phyloP scores from a whole-genome alignment of 2,329 filamentous ascomycete genomes.

The Trichoderma pleuroti region DNA sequence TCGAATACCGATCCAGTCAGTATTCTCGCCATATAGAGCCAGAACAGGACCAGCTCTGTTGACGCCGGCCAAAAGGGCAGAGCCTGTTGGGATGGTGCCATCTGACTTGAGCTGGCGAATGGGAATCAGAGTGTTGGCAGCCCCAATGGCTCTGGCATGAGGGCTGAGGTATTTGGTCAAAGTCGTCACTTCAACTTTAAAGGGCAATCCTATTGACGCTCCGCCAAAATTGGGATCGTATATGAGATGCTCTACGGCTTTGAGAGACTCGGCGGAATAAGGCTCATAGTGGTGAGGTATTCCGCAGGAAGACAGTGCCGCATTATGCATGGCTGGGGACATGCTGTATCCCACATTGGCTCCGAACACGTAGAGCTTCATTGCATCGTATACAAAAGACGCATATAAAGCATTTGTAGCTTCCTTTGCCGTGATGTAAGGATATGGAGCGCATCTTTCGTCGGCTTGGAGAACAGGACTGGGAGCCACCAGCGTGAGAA shows the following conservation, averaged over 20 bases:
- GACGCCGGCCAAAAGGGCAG: conserved; percentile 71
- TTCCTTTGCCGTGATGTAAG: conserved; percentile 7
- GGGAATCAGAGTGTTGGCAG: conserved; percentile 13
- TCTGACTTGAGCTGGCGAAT: conserved; percentile 2
- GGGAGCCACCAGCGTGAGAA: neutral
- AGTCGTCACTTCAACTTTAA: conserved; percentile 7
- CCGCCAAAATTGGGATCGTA: conserved; percentile 6
- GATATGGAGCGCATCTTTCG: neutral
- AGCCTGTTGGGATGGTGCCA: conserved; percentile 51
- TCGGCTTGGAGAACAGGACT: neutral
- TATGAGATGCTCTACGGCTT: neutral
- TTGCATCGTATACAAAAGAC: conserved; percentile 8
- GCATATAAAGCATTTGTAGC: conserved; percentile 11
- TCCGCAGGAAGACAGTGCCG: neutral
- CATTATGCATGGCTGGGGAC: conserved; percentile 16
- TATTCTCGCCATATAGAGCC: conserved; percentile 4
- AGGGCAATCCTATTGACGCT: conserved; percentile 10
- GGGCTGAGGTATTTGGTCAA: conserved; percentile 9
- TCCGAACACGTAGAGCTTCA: conserved; percentile 11
- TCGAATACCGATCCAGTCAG: conserved; percentile 10
- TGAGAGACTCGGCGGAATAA: neutral
- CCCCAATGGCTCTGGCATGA: conserved; percentile 8
- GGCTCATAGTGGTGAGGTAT: conserved; percentile 7
- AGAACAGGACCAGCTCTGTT: conserved; percentile 45
- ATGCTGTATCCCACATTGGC: conserved; percentile 15